Conservation (phyloP, 805 yeast species). For the Metschnikowia sp. region DNA sequence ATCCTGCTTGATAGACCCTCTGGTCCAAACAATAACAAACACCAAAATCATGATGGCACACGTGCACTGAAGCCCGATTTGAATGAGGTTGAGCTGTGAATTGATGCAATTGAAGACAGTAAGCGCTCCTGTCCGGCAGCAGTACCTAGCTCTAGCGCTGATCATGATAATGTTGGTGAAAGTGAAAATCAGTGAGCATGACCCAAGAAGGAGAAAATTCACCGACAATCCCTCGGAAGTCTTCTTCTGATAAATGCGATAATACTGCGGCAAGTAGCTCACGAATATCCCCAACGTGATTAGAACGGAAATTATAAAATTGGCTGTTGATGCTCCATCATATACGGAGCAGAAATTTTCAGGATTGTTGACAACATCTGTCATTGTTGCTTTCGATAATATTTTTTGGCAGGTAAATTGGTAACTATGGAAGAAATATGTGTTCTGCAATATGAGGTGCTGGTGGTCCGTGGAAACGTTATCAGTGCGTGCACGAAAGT, state of each 20-base stretch:
- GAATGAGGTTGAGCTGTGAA: slow-evolving; percentile 63
- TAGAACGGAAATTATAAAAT: slow-evolving; percentile 46
- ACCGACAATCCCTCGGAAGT: slow-evolving; percentile 81
- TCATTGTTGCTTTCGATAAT: background rate
- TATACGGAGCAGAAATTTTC: slow-evolving; percentile 38
- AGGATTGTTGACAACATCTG: slow-evolving; percentile 1
- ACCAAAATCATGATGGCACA: slow-evolving; percentile 58
- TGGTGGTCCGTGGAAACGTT: no score
- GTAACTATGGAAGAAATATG: no score
- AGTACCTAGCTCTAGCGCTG: slow-evolving; percentile 56
- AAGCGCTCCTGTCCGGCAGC: slow-evolving; percentile 50
- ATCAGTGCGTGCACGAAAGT: no score
- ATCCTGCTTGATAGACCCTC: slow-evolving; percentile 45
- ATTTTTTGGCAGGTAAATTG: no score
- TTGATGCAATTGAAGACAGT: slow-evolving; percentile 57
- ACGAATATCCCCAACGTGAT: slow-evolving; percentile 65
- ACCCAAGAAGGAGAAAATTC: slow-evolving; percentile 65
- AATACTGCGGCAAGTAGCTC: slow-evolving; percentile 76
- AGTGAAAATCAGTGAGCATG: slow-evolving; percentile 65
- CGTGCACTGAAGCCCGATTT: slow-evolving; percentile 59
- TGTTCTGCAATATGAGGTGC: no score
- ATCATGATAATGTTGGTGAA: slow-evolving; percentile 63
- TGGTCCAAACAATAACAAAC: slow-evolving; percentile 49
- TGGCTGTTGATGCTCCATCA: slow-evolving; percentile 47
- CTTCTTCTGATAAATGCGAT: slow-evolving; percentile 50